Evolutionary conservation across 2,329 filamentous ascomycete genomes (phyloP).

Genomic region (Alternaria novae-zelandiae): DNA sequence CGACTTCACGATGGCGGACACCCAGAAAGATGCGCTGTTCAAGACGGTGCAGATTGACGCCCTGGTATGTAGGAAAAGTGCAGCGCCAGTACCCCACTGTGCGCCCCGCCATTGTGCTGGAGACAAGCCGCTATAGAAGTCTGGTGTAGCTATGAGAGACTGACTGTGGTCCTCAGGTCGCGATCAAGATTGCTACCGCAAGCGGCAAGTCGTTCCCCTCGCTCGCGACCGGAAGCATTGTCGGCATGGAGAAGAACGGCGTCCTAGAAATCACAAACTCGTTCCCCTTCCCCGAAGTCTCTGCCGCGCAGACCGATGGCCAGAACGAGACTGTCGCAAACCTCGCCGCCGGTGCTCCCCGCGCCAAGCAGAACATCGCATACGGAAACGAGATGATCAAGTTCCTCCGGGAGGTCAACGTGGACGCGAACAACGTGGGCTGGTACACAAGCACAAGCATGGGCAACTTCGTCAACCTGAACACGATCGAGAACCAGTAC

Average conservation of each 20-base stretch:
- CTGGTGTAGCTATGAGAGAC: conserved; percentile 7
- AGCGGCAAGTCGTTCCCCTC: conserved; percentile 87
- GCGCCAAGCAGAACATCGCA: conserved; percentile 84
- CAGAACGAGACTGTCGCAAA: conserved; percentile 52
- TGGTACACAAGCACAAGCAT: conserved; percentile 99
- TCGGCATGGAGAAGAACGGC: conserved; percentile 87
- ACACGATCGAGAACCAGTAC: conserved; percentile 97
- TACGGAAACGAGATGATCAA: conserved; percentile 99
- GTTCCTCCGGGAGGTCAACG: conserved; percentile 94
- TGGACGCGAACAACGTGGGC: conserved; percentile 96
- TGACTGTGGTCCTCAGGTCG: conserved; percentile 66
- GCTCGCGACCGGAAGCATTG: conserved; percentile 84
- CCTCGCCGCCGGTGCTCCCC: conserved; percentile 84
- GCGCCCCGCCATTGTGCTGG: conserved; percentile 35
- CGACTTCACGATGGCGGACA: conserved; percentile 44
- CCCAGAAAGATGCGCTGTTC: conserved; percentile 61
- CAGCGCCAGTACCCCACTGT: conserved; percentile 40
- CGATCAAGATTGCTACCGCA: conserved; percentile 98
- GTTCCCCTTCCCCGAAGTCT: conserved; percentile 89
- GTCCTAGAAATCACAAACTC: conserved; percentile 90
- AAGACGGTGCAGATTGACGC: conserved; percentile 93
- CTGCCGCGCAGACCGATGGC: conserved; percentile 64
- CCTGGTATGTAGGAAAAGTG: conserved; percentile 68
- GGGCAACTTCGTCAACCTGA: conserved; percentile 96
- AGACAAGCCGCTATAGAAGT: not conserved